These are phyloP conservation scores for Monilinia fructicola DNA, from an alignment of 2,329 filamentous ascomycete genomes.

Conservation along the genomic window DNA sequence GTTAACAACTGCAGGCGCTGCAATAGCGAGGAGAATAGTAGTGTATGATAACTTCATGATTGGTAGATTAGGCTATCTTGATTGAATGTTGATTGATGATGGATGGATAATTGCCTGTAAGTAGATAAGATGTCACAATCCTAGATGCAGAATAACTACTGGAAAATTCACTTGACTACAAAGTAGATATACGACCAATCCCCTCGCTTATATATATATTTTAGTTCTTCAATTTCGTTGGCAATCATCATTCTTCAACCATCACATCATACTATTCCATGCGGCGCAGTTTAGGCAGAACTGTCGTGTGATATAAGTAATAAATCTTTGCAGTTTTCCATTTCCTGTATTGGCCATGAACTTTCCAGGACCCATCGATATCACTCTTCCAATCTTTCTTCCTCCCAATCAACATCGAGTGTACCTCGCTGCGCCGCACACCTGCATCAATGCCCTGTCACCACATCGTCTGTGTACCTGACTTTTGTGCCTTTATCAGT, in stretches of 20 bases:
- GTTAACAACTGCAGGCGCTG: constrained; percentile 1
- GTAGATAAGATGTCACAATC: neutral
- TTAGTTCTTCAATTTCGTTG: neutral
- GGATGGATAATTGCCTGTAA: neutral
- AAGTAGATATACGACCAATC: no score
- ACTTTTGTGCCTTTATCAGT: neutral
- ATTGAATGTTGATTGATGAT: neutral
- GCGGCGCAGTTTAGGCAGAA: neutral
- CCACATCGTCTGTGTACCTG: neutral
- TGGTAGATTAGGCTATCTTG: neutral
- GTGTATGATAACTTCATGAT: constrained; percentile 21
- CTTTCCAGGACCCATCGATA: neutral
- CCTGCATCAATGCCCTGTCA: neutral
- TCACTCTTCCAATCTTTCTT: neutral
- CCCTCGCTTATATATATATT: constrained; percentile 5
- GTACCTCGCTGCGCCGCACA: neutral
- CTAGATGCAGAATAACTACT: neutral
- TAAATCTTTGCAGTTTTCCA: neutral
- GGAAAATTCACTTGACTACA: no score
- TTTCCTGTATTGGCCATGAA: neutral
- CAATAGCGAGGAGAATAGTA: constrained; percentile 6
- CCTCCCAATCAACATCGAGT: neutral
- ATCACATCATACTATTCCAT: neutral
- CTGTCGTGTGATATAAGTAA: neutral
- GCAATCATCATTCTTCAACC: neutral